A percentile compares a stretch with the other conserved stretches of the same genome.
Conservation (phyloP, 2,329 filamentous ascomycete species). For the Fusarium anguioides region DNA sequence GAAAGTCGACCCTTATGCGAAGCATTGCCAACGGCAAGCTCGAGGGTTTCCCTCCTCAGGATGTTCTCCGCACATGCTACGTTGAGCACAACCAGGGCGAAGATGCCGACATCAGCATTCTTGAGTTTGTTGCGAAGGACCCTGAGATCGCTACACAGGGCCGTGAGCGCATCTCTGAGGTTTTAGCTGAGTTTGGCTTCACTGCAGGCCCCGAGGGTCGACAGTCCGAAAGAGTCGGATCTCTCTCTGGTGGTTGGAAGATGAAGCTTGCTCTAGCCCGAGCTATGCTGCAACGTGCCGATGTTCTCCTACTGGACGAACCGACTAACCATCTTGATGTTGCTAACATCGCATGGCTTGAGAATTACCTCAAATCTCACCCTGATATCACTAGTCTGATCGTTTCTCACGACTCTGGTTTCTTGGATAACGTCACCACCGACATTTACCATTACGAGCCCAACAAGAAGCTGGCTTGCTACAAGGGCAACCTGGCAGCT, state of each 20-base stretch:
- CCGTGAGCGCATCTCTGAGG: conserved; percentile 81
- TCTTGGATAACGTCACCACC: conserved; percentile 96
- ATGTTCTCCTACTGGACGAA: conserved; percentile 96
- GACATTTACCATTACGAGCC: conserved; percentile 99
- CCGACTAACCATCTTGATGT: conserved; percentile 99
- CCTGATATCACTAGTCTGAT: conserved; percentile 97
- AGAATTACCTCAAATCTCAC: conserved; percentile 95
- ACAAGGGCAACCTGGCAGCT: conserved; percentile 82
- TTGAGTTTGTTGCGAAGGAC: conserved; percentile 92
- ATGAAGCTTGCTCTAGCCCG: conserved; percentile 98
- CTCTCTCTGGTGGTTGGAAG: conserved; percentile 98
- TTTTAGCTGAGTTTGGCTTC: conserved; percentile 93
- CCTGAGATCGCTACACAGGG: conserved; percentile 85
- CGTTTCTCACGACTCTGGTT: conserved; percentile 97
- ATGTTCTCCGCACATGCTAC: conserved; percentile 94
- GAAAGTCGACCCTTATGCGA: conserved; percentile 99
- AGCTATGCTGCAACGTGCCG: conserved; percentile 96
- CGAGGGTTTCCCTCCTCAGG: conserved; percentile 93
- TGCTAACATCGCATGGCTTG: conserved; percentile 93
- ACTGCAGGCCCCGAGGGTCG: conserved; percentile 88
- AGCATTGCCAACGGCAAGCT: conserved; percentile 95
- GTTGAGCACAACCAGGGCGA: conserved; percentile 99
- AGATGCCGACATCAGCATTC: conserved; percentile 94
- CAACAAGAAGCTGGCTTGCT: conserved; percentile 90
- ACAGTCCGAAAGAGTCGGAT: conserved; percentile 90